phyloP scores from a whole-genome alignment of 371 early-diverging fungal genomes.

The Fennellomyces sp. region DNA sequence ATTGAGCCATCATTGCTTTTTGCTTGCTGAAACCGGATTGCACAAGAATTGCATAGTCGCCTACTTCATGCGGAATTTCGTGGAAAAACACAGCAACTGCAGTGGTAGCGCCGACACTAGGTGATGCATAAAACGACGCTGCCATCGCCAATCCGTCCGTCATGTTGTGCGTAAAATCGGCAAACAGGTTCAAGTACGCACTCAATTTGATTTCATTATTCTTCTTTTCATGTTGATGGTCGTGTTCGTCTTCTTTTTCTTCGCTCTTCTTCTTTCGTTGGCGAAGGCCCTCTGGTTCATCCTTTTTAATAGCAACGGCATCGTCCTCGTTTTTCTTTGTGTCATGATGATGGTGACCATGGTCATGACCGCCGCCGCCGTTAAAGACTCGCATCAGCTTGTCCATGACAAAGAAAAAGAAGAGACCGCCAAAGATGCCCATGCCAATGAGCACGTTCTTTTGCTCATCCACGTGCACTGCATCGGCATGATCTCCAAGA shows the following conservation, averaged over 20 bases:
- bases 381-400: slow-evolving; percentile 83
- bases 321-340: slow-evolving; percentile 12
- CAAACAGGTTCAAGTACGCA: slow-evolving; percentile 84
- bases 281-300: slow-evolving; percentile 27
- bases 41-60: slow-evolving; percentile 90
- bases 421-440: slow-evolving; percentile 76
- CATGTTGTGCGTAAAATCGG: slow-evolving; percentile 89
- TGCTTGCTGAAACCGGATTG: slow-evolving; percentile 81
- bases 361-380: slow-evolving; percentile 59
- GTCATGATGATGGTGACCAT: slow-evolving; percentile 43
- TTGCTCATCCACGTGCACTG: slow-evolving; percentile 48
- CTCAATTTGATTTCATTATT: slow-evolving; percentile 64
- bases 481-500: slow-evolving; percentile 52
- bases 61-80: slow-evolving; percentile 93
- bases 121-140: slow-evolving; percentile 84
- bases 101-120: slow-evolving; percentile 82
- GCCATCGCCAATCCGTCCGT: slow-evolving; percentile 95
- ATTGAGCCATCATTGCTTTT: slow-evolving; percentile 83
- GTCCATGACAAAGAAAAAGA: slow-evolving; percentile 78
- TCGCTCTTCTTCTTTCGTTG: slow-evolving; percentile 14
- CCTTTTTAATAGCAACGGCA: slow-evolving; percentile 6
- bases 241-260: slow-evolving; percentile 8
- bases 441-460: slow-evolving; percentile 74
- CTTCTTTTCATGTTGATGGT: slow-evolving; percentile 12
- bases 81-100: slow-evolving; percentile 93